Conservation (phyloP, 768 basidiomycete species). For the Lentinula sp. region DNA sequence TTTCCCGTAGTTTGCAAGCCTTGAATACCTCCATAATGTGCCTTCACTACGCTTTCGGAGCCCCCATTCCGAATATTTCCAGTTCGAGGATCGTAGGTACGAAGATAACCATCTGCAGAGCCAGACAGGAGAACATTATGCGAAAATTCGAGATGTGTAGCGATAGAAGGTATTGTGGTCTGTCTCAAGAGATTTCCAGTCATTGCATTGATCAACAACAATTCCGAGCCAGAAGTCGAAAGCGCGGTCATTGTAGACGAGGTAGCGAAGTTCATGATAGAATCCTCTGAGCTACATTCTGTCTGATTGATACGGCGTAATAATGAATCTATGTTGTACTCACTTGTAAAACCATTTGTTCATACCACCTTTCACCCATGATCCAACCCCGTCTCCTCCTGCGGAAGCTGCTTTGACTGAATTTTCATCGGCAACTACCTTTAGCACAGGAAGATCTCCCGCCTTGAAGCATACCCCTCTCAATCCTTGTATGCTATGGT, state of each 20-base stretch:
- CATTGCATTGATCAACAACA: conserved; percentile 67
- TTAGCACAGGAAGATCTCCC: conserved; percentile 67
- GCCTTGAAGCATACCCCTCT: conserved; percentile 73
- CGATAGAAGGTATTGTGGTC: conserved; percentile 45
- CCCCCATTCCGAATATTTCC: conserved; percentile 40
- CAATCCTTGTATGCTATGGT: conserved; percentile 52
- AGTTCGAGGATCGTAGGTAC: conserved; percentile 67
- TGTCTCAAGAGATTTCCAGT: conserved; percentile 63
- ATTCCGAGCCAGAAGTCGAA: conserved; percentile 52
- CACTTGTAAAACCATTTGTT: conserved; percentile 66
- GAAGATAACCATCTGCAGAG: conserved; percentile 66
- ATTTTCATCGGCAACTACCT: conserved; percentile 72
- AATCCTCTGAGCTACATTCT: conserved; percentile 20
- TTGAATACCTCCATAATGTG: conserved; percentile 78
- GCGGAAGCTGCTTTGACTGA: conserved; percentile 62
- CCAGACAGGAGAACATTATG: conserved; percentile 63
- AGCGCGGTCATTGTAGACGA: conserved; percentile 50
- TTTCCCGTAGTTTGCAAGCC: conserved; percentile 78
- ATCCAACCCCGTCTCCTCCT: conserved; percentile 51
- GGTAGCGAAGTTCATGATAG: conserved; percentile 39
- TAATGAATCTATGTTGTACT: not conserved
- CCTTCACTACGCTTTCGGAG: conserved; percentile 55
- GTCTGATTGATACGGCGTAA: not conserved
- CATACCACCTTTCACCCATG: conserved; percentile 79
- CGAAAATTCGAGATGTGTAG: conserved; percentile 63